Percentiles rank a stretch among this genome's conserved stretches.
phyloP scores from a whole-genome alignment of 1,284 basidiomycete species.

The Meira miltonrushii region DNA sequence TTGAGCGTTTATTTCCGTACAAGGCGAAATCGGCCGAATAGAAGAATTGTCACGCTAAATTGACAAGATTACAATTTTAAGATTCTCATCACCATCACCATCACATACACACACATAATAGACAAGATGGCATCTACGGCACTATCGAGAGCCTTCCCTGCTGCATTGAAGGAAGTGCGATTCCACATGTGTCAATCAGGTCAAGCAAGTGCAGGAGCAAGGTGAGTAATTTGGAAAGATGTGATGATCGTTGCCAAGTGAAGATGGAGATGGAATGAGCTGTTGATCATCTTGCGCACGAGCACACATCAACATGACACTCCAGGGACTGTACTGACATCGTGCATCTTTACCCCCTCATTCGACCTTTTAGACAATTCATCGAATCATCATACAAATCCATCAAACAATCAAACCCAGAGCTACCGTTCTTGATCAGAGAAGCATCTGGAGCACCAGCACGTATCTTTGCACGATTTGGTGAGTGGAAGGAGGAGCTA shows the following conservation, averaged over 20 bases:
- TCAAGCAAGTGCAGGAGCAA: constrained; percentile 40
- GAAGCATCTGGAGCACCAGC: constrained; percentile 48
- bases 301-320: background rate
- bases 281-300: background rate
- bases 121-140: constrained; percentile 36
- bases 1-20: too few species aligned
- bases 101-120: too few species aligned
- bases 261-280: too few species aligned
- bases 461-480: constrained; percentile 47
- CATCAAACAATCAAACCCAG: constrained; percentile 49
- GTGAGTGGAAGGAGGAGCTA: constrained; percentile 36
- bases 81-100: too few species aligned
- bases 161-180: constrained; percentile 48
- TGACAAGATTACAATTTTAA: too few species aligned
- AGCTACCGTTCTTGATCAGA: constrained; percentile 48
- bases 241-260: too few species aligned
- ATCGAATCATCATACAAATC: constrained; percentile 42
- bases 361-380: constrained; percentile 41
- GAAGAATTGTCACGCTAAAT: too few species aligned
- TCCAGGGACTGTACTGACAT: background rate
- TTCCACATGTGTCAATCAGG: constrained; percentile 50
- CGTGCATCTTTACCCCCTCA: background rate
- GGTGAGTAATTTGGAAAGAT: constrained; percentile 27
- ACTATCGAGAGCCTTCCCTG: constrained; percentile 40
- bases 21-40: too few species aligned